These are phyloP conservation scores for Thecaphora frezii DNA, from an alignment of 1,284 basidiomycete genomes.

Conservation along the genomic window DNA sequence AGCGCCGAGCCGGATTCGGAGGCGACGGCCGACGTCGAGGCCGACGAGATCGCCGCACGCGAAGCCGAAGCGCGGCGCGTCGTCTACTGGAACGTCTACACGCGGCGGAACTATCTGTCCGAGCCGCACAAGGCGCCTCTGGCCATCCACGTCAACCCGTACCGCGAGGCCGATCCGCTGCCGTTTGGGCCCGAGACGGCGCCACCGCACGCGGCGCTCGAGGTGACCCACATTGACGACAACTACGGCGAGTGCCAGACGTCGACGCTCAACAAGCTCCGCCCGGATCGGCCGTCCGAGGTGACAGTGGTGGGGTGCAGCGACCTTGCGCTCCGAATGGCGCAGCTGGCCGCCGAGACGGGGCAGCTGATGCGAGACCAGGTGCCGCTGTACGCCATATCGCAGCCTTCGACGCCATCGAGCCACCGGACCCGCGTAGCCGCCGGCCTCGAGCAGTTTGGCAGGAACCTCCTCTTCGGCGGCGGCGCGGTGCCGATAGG, in stretches of 20 bases:
- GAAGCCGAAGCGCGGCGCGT: conserved; percentile 30
- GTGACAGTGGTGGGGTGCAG: conserved; percentile 14
- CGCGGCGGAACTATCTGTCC: conserved; percentile 16
- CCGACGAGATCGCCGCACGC: background rate
- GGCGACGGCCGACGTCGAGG: background rate
- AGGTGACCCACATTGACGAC: conserved; percentile 37
- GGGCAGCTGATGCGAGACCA: conserved; percentile 17
- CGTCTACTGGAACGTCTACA: conserved; percentile 48
- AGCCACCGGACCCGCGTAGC: conserved; percentile 38
- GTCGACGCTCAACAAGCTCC: conserved; percentile 28
- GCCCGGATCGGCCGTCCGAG: conserved; percentile 13
- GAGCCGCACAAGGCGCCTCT: conserved; percentile 26
- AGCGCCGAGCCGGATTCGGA: background rate
- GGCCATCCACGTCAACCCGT: conserved; percentile 28
- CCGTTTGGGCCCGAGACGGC: conserved; percentile 29
- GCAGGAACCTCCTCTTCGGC: conserved; percentile 37
- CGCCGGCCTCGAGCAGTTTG: conserved; percentile 43
- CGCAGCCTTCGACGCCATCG: background rate
- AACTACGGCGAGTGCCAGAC: conserved; percentile 25
- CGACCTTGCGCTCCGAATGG: conserved; percentile 25
- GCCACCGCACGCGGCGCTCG: conserved; percentile 36
- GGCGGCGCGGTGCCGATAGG: conserved; percentile 20
- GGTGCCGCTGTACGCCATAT: background rate
- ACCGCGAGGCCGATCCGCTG: conserved; percentile 11
- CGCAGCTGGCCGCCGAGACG: conserved; percentile 24